Evolutionary conservation across 2,329 filamentous ascomycete species (phyloP), one percentile per base, ranked within the genome.

Genomic region (Aspergillus fijiensis): DNA sequence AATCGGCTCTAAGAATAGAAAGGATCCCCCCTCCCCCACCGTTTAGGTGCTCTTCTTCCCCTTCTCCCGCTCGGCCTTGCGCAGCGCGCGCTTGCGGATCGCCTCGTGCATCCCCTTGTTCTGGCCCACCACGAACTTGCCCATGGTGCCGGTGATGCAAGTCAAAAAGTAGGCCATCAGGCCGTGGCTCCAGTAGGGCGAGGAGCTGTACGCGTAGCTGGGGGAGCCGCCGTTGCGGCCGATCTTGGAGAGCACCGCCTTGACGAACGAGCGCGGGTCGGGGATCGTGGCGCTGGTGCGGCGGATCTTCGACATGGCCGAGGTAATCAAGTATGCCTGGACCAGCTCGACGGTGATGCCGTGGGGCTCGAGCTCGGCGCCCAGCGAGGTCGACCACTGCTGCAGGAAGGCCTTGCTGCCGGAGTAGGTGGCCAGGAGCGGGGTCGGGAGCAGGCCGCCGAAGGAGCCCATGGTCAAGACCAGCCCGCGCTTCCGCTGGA

Each of bases 401-500:
- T 98, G 94, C 52, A 99, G 84, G 84, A 99, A 99, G 1, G 95
- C 94, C 81, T 99, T 99, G 85, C 90, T 95, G 66, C 95, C 95
- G 49, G 91, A 96, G 83, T 99, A 99, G 3, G 95, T 98, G 12
- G 95, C 95, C 49, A 99, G 85, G 57, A 95, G 87, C 5, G 96
- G 93, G 0, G 92, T 96, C 7, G 95, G 95, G 62, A 95, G 86
- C 79, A 96, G 89, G 67, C 95, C 96, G 63, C 90, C 95, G 74
- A 98, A 96, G 11, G 93, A 97, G 51, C 94, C 95, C 93, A 99
- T 97, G 60, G 94, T 99, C 58, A 99, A 82, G 71, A 99, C 92
- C 39, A 99, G 83, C 25, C 96, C 95, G 59, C 88, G 87, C 79
- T 90, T 92, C 70, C 93, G 89, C 74, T 89, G 83, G 61, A 90